These are phyloP conservation scores for Fusarium sp. DNA, from an alignment of 2,329 filamentous ascomycete species.

Conservation along the genomic window DNA sequence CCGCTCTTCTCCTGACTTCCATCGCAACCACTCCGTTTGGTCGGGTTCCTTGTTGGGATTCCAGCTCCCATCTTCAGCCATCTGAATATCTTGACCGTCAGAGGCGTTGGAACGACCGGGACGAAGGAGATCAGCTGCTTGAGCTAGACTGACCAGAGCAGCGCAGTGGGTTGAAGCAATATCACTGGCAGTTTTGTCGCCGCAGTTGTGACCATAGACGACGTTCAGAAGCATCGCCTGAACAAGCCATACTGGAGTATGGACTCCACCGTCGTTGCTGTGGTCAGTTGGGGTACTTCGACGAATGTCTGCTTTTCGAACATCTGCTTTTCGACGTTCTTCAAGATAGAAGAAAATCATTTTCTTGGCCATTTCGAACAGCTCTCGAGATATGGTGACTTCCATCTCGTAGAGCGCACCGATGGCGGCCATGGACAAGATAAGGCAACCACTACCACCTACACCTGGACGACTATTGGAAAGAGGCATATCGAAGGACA, in stretches of 20 bases:
- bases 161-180: constrained; percentile 94
- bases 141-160: constrained; percentile 88
- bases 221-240: constrained; percentile 98
- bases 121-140: constrained; percentile 79
- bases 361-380: constrained; percentile 94
- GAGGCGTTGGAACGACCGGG: constrained; percentile 58
- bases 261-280: constrained; percentile 69
- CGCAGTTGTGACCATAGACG: constrained; percentile 94
- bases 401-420: constrained; percentile 91
- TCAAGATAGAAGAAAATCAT: constrained; percentile 95
- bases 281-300: constrained; percentile 63
- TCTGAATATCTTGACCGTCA: constrained; percentile 66
- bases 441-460: constrained; percentile 85
- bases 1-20: constrained; percentile 89
- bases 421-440: constrained; percentile 83
- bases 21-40: constrained; percentile 76
- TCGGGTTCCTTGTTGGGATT: constrained; percentile 63
- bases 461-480: constrained; percentile 71
- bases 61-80: constrained; percentile 65
- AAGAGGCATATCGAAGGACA: constrained; percentile 86
- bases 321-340: constrained; percentile 86
- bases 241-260: constrained; percentile 92
- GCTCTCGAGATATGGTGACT: constrained; percentile 78
- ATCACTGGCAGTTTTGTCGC: constrained; percentile 89
- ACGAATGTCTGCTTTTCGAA: constrained; percentile 71